These are phyloP conservation scores for Microglena sp. DNA, from an alignment of 139 green algal species.

Conservation along the genomic window DNA sequence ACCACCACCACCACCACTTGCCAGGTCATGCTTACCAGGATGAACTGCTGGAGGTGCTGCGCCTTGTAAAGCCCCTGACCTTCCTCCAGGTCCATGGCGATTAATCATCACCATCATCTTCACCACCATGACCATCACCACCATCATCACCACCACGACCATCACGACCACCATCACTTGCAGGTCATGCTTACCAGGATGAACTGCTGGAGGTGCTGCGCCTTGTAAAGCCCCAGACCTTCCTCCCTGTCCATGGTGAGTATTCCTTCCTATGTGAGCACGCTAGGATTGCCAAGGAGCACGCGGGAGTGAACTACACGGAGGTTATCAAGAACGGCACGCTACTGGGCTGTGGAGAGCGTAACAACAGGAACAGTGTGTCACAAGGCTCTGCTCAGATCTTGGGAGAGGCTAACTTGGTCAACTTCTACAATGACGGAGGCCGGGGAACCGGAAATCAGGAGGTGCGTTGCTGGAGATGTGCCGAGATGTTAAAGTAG, in stretches of 20 bases:
- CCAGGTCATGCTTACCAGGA: too few relatives aligned
- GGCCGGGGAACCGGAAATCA: conserved; percentile 19
- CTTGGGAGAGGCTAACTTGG: conserved; percentile 23
- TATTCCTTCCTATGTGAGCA: conserved; percentile 91
- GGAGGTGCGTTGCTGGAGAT: too few relatives aligned
- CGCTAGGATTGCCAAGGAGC: conserved; percentile 64
- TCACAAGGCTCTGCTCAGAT: conserved; percentile 22
- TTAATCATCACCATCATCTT: conserved; percentile 57
- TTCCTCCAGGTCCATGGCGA: conserved; percentile 97
- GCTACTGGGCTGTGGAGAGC: conserved; percentile 84
- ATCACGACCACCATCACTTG: too few relatives aligned
- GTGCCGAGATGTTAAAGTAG: too few relatives aligned
- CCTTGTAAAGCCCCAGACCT: conserved; percentile 90
- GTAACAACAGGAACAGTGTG: conserved; percentile 44
- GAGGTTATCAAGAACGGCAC: conserved; percentile 94
- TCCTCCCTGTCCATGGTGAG: conserved; percentile 96
- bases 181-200: too few relatives aligned
- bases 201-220: conserved; percentile 81
- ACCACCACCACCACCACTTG: too few relatives aligned
- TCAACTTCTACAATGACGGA: conserved; percentile 91
- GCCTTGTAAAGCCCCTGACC: conserved; percentile 86
- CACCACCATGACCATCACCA: too few relatives aligned
- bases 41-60: conserved; percentile 82
- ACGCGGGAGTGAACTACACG: conserved; percentile 31
- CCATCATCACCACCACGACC: too few relatives aligned